These are phyloP conservation scores for Claviceps pazoutovae DNA, from an alignment of 2,329 filamentous ascomycete genomes.

Conservation along the genomic window DNA sequence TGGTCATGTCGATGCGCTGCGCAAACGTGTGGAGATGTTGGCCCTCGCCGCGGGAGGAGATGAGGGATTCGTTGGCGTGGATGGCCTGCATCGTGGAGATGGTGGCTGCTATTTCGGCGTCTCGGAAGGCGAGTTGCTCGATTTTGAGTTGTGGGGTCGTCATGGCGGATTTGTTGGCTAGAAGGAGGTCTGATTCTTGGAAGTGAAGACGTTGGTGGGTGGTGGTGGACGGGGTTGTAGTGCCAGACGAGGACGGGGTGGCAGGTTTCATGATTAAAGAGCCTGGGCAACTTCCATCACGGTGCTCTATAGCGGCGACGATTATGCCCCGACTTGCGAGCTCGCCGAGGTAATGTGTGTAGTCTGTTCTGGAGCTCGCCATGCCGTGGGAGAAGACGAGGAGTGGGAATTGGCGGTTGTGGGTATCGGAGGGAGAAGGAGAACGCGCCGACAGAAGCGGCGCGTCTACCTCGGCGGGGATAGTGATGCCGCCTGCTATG, in stretches of 20 bases:
- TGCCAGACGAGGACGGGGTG: neutral
- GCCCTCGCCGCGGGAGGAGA: constrained; percentile 35
- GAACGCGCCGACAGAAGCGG: constrained; percentile 19
- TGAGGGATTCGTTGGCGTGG: constrained; percentile 20
- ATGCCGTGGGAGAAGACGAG: constrained; percentile 39
- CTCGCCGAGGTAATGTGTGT: constrained; percentile 36
- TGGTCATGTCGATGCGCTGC: constrained; percentile 36
- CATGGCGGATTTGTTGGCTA: constrained; percentile 15
- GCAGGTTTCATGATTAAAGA: constrained; percentile 19
- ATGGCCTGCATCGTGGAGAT: constrained; percentile 27
- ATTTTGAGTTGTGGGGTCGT: constrained; percentile 25
- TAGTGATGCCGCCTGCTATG: constrained; percentile 29
- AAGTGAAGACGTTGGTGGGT: constrained; percentile 22
- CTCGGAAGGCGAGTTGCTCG: constrained; percentile 34
- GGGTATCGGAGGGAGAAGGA: neutral
- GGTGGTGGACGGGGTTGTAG: constrained; percentile 14
- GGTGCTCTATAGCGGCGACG: constrained; percentile 36
- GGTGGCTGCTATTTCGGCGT: constrained; percentile 34
- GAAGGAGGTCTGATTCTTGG: constrained; percentile 19
- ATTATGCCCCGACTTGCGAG: constrained; percentile 35
- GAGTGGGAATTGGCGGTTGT: constrained; percentile 23
- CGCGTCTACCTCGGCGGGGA: constrained; percentile 33
- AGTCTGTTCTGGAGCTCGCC: constrained; percentile 35
- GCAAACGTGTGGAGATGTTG: constrained; percentile 33
- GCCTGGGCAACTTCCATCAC: constrained; percentile 36